phyloP scores from a whole-genome alignment of 371 early-diverging fungal species.

The Mucor indicus region DNA sequence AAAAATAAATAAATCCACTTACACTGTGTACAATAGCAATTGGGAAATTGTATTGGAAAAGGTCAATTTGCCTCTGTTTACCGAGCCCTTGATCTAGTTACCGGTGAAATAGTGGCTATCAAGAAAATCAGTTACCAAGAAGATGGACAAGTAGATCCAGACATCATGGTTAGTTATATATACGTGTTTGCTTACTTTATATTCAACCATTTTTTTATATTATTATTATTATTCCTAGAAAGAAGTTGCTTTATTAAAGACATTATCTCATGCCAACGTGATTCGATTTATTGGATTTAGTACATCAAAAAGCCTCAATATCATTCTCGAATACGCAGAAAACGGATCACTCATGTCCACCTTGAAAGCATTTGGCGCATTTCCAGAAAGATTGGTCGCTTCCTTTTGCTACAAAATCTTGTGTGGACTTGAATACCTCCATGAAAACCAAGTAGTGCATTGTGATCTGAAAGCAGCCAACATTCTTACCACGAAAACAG shows the following conservation, averaged over 20 bases:
- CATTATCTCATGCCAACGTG: constrained; percentile 78
- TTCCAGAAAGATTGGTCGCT: constrained; percentile 91
- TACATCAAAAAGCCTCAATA: constrained; percentile 70
- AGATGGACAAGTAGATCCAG: too few species aligned
- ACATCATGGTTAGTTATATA: too few species aligned
- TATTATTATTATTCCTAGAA: constrained; percentile 46
- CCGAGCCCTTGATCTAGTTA: constrained; percentile 78
- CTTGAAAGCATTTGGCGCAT: constrained; percentile 86
- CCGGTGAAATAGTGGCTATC: constrained; percentile 87
- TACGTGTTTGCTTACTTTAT: too few species aligned
- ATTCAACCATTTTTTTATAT: too few species aligned
- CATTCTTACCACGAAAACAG: constrained; percentile 92
- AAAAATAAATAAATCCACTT: too few species aligned
- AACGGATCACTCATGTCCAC: constrained; percentile 91
- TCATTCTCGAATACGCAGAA: constrained; percentile 92
- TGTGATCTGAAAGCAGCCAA: constrained; percentile 98
- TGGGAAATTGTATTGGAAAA: constrained; percentile 90
- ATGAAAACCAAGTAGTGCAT: constrained; percentile 87
- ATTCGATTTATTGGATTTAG: constrained; percentile 87
- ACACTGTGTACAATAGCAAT: constrained; percentile 63
- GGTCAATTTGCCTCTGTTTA: constrained; percentile 92
- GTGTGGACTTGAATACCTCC: constrained; percentile 88
- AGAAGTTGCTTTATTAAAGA: constrained; percentile 72
- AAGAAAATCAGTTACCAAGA: constrained; percentile 68
- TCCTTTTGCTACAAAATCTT: constrained; percentile 90